Conservation (phyloP, 257 asterid species). For the Nemophila menziesii region DNA sequence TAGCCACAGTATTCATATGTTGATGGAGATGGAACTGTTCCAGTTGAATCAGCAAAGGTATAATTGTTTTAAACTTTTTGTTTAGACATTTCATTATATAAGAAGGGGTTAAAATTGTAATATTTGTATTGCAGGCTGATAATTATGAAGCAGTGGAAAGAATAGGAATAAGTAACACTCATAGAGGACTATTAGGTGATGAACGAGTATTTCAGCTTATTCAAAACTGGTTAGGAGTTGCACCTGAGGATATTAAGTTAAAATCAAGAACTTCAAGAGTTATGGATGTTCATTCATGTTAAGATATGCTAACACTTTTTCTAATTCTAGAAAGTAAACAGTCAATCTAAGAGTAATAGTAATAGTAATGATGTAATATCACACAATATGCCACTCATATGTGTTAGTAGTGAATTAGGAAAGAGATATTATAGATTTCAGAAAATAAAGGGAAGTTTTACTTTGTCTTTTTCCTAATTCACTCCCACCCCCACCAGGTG, state of each 20-base stretch:
- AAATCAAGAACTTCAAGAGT: slow-evolving; percentile 37
- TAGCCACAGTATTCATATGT: slow-evolving; percentile 70
- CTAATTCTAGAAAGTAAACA: no score
- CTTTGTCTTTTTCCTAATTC: no score
- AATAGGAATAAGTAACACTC: slow-evolving; percentile 54
- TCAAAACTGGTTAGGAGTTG: slow-evolving; percentile 54
- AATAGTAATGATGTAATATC: no score
- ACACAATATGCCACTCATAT: no score
- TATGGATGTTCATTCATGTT: slow-evolving; percentile 23
- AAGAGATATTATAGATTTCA: no score
- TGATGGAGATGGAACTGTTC: slow-evolving; percentile 96
- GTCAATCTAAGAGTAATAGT: no score
- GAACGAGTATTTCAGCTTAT: slow-evolving; percentile 43
- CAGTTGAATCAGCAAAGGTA: slow-evolving; percentile 81
- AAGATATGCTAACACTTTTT: not conserved
- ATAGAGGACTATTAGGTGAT: slow-evolving; percentile 42
- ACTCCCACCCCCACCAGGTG: no score
- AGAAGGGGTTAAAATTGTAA: not conserved
- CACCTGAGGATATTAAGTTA: slow-evolving; percentile 26
- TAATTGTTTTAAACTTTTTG: not conserved
- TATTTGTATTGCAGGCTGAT: slow-evolving; percentile 46
- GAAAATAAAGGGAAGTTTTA: no score
- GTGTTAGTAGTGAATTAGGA: no score
- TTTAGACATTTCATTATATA: not conserved
- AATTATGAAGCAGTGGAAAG: slow-evolving; percentile 57